These are phyloP conservation scores for Rhodotorula sphaerocarpa DNA, from an alignment of 768 basidiomycete species.

Conservation along the genomic window DNA sequence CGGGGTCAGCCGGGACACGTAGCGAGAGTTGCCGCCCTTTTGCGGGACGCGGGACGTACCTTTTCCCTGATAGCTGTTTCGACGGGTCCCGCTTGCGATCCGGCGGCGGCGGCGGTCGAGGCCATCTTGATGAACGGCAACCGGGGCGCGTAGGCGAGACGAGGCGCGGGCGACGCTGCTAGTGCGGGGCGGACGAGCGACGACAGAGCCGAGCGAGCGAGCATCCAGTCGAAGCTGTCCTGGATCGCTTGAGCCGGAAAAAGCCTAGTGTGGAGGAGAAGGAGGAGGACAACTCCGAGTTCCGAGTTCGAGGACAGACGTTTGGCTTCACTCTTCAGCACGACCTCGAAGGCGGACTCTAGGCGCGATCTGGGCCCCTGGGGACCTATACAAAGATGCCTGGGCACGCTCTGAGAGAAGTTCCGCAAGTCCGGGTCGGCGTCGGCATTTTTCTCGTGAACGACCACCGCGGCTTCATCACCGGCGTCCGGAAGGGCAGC, in stretches of 20 bases:
- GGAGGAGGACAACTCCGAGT: too few species aligned
- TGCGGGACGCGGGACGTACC: constrained; percentile 30
- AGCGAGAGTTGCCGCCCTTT: neutral
- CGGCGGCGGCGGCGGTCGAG: constrained; percentile 10
- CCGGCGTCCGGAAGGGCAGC: constrained; percentile 28
- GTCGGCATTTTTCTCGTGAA: constrained; percentile 22
- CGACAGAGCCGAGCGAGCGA: neutral
- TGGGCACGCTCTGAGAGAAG: too few species aligned
- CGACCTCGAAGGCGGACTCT: too few species aligned
- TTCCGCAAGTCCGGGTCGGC: constrained; percentile 7
- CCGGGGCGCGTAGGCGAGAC: too few species aligned
- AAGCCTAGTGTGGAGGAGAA: too few species aligned
- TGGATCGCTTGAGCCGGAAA: too few species aligned
- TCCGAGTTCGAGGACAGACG: too few species aligned
- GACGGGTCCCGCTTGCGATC: constrained; percentile 42
- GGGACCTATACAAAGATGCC: too few species aligned
- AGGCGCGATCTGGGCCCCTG: too few species aligned
- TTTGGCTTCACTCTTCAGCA: too few species aligned
- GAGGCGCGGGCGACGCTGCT: neutral
- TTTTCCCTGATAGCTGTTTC: constrained; percentile 43
- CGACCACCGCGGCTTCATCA: constrained; percentile 3
- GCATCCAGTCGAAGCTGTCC: neutral
- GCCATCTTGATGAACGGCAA: too few species aligned
- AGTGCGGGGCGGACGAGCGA: neutral
- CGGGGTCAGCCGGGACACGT: neutral